Base-by-base conservation (phyloP, 768 basidiomycete genomes). In the Mrakia frigida region DNA sequence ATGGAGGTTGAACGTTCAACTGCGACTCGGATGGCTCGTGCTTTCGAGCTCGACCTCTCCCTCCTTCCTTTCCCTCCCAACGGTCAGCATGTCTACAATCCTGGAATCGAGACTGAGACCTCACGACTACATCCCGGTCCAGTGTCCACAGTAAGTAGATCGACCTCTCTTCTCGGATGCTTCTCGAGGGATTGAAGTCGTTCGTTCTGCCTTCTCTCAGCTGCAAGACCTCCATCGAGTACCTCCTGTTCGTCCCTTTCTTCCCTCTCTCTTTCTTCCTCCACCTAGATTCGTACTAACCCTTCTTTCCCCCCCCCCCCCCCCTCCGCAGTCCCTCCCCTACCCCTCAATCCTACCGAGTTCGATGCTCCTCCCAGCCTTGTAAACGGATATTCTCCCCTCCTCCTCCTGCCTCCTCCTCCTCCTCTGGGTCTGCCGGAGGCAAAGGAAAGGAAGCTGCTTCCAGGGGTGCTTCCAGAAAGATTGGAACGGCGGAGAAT, bases 171-270 rank as follows among this genome's bases (percentile, higher is more conserved):
- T 33, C 31, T 56, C 28, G n/a, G 11, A 6, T 37, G n/a, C 33
- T 50, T 3, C 25, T 50, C 31, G 13, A 39, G n/a, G 16, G 4
- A 18, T 28, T 61, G n/a, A 53, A 41, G 25, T 71, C 16, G 6
- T 65, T n/a, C 74, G 16, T 33, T 70, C 50, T 21, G 21, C 16
- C 31, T 23, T 46, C 21, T 35, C 52, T 11, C 52, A 77, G 76
- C 53, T 77, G 76, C 72, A 77, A 77, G 63, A 43, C 65, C 41
- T 46, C 52, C 28, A 61, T 77, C 50, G 76, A 77, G 23, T 77
- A 67, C 67, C 39, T 65, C 60, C 41, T 73, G 75, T 77, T 28
- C 10, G 75, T 73, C 25, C 43, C 31, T 7, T 25, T 28, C 28
- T 21, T 41, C 41, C 35, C 7, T 52, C 4, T 39, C 33, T 59